Conservation (phyloP, 2,329 filamentous ascomycete species). For the Fusarium citri region DNA sequence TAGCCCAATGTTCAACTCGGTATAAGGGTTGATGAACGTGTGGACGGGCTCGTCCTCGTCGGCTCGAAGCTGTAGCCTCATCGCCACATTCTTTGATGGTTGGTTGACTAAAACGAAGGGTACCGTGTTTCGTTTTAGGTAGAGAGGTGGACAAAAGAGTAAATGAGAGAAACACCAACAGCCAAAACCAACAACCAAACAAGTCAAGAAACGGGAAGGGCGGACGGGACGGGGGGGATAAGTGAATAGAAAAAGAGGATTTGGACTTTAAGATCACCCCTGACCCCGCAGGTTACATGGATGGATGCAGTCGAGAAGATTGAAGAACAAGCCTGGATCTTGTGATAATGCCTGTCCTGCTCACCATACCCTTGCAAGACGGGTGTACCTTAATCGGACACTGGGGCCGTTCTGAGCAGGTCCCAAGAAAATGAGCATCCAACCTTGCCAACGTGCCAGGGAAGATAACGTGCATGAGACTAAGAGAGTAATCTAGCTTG, state of each 20-base stretch:
- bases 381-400: conserved; percentile 29
- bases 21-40: conserved; percentile 45
- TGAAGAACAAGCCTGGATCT: conserved; percentile 9
- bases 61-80: conserved; percentile 42
- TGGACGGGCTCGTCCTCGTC: conserved; percentile 41
- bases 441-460: not conserved
- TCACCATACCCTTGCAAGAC: conserved; percentile 4
- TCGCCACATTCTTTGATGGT: conserved; percentile 35
- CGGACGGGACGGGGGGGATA: conserved; percentile 11
- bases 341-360: not conserved
- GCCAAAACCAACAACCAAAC: conserved; percentile 19
- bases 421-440: not conserved
- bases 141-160: not conserved
- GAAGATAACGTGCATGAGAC: not conserved
- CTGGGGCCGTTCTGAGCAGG: conserved; percentile 8
- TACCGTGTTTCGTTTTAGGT: conserved; percentile 11
- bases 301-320: not conserved
- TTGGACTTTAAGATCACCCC: conserved; percentile 8
- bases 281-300: conserved; percentile 6
- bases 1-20: conserved; percentile 50
- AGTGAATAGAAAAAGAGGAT: conserved; percentile 27
- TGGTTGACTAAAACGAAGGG: not conserved
- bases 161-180: conserved; percentile 4
- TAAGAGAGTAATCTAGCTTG: not conserved
- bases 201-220: not conserved